Evolutionary conservation across 1,284 basidiomycete species (phyloP).

Genomic region (Irpex sp.): DNA sequence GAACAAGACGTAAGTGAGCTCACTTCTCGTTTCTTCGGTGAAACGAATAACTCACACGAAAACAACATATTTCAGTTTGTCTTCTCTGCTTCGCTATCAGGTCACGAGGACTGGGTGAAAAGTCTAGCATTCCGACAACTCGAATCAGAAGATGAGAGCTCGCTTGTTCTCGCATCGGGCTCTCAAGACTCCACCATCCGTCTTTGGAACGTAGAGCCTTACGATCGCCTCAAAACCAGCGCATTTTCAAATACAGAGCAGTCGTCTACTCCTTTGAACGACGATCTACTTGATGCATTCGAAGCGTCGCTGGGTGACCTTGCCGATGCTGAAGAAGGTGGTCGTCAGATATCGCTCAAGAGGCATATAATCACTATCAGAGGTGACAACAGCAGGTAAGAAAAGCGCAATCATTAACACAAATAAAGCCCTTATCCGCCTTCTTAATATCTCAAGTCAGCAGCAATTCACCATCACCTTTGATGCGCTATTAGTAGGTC

Average conservation of each 20-base stretch:
- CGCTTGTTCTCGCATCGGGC: conserved; percentile 77
- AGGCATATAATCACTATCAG: conserved; percentile 73
- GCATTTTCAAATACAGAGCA: conserved; percentile 19
- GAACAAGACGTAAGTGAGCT: conserved; percentile 43
- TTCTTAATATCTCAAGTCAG: conserved; percentile 33
- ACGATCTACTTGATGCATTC: conserved; percentile 84
- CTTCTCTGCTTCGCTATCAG: conserved; percentile 61
- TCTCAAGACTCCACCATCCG: conserved; percentile 92
- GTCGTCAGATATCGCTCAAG: conserved; percentile 81
- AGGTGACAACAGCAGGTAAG: conserved; percentile 46
- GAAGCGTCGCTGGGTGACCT: conserved; percentile 75
- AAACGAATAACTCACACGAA: neutral
- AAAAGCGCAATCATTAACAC: too few species aligned
- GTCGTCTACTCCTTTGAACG: conserved; percentile 31
- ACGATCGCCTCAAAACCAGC: conserved; percentile 22
- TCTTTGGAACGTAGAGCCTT: conserved; percentile 76
- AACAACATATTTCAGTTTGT: conserved; percentile 43
- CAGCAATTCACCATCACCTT: conserved; percentile 77
- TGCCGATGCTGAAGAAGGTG: conserved; percentile 61
- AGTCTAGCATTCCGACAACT: conserved; percentile 64
- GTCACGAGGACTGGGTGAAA: conserved; percentile 94
- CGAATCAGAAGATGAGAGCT: conserved; percentile 24
- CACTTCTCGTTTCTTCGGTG: neutral
- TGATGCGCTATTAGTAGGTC: conserved; percentile 89
- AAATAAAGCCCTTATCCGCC: neutral